Percentiles rank a stretch among this genome's conserved stretches.
phyloP scores from a whole-genome alignment of 306 rosid genomes.

The Lupinus albus region DNA sequence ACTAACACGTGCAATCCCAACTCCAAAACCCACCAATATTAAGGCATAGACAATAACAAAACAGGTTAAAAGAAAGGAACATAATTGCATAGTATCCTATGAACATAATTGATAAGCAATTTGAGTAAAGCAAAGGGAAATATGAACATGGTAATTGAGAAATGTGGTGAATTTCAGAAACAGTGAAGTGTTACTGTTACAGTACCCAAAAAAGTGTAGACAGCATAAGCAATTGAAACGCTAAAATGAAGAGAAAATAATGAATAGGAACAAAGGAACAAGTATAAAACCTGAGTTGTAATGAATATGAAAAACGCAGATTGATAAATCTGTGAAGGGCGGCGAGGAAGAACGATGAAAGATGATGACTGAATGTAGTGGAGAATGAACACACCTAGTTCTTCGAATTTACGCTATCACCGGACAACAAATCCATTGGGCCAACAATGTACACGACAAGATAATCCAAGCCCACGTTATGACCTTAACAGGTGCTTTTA shows the following conservation, averaged over 20 bases:
- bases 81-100: neutral
- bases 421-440: neutral
- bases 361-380: neutral
- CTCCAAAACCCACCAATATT: constrained; percentile 9
- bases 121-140: constrained; percentile 13
- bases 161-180: constrained; percentile 7
- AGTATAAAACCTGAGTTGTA: neutral
- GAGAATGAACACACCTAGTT: neutral
- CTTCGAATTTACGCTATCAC: neutral
- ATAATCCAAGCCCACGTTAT: neutral
- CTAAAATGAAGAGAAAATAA: neutral
- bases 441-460: neutral
- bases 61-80: neutral
- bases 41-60: neutral
- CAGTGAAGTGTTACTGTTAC: constrained; percentile 13
- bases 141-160: neutral
- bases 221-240: constrained; percentile 11
- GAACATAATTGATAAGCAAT: too few relatives aligned
- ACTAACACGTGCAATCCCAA: neutral
- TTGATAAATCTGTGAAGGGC: constrained; percentile 29
- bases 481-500: neutral
- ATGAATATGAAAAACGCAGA: neutral
- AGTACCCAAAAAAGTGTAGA: neutral
- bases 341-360: neutral
- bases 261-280: neutral